A percentile compares a stretch with the other conserved stretches of the same genome.
Conservation (phyloP, 768 basidiomycete species). For the Calvatia gigantea region DNA sequence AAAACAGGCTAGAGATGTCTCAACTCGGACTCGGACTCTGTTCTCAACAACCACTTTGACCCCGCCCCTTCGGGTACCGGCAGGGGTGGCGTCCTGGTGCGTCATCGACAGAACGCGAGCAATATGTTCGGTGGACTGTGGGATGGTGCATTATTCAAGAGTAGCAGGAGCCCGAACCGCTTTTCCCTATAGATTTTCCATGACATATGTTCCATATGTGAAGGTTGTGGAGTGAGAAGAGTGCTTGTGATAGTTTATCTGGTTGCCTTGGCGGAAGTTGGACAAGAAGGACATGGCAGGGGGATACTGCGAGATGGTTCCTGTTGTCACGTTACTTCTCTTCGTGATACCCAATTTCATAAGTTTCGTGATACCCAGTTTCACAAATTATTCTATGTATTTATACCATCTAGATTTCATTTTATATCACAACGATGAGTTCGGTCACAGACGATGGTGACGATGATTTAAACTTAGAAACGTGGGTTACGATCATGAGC, state of each 20-base stretch:
- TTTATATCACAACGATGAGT: background rate
- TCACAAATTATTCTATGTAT: background rate
- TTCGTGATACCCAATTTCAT: background rate
- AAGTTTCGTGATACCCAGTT: background rate
- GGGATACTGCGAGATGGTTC: background rate
- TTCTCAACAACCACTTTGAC: constrained; percentile 10
- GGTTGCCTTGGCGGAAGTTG: background rate
- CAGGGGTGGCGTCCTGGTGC: constrained; percentile 15
- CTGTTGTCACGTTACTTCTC: background rate
- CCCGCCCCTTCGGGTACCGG: background rate
- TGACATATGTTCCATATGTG: background rate
- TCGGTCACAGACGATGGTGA: background rate
- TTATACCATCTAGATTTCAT: background rate
- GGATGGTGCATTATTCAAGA: constrained; percentile 20
- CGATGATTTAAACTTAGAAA: background rate
- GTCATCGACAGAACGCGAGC: constrained; percentile 17
- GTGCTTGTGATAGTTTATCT: background rate
- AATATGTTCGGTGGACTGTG: constrained; percentile 22
- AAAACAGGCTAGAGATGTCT: no score
- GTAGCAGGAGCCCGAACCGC: constrained; percentile 20
- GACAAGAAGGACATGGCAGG: background rate
- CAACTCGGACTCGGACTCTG: constrained; percentile 8
- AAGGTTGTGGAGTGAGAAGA: constrained; percentile 2
- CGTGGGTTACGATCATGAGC: background rate
- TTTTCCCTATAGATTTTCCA: constrained; percentile 24